Percentiles rank a stretch among this genome's conserved stretches.
phyloP scores from a whole-genome alignment of 108 stramenopile species.

The Pseudonitzschia pungens region DNA sequence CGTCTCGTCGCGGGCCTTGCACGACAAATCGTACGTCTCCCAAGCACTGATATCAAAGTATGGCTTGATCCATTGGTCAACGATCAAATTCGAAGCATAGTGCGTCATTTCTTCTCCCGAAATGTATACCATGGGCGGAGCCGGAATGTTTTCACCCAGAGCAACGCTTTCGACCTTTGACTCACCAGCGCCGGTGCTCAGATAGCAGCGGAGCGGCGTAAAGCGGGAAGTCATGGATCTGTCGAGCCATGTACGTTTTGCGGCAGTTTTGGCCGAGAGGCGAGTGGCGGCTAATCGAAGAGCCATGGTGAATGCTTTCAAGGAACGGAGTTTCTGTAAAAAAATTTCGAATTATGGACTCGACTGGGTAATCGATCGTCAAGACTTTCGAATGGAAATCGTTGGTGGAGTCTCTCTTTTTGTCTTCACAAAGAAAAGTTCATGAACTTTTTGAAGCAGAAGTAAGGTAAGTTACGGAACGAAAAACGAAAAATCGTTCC shows the following conservation, averaged over 20 bases:
- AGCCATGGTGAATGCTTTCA: constrained; percentile 21
- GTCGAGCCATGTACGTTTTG: constrained; percentile 31
- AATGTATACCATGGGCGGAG: constrained; percentile 96
- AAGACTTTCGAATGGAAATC: background rate
- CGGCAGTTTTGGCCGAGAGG: background rate
- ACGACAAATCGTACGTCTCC: constrained; percentile 90
- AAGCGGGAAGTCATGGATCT: constrained; percentile 24
- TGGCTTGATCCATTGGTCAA: constrained; percentile 92
- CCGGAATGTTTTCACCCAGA: constrained; percentile 56
- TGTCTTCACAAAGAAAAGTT: background rate
- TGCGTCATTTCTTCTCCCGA: constrained; percentile 96
- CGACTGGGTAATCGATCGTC: background rate
- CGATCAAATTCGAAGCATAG: constrained; percentile 87
- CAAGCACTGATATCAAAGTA: constrained; percentile 86
- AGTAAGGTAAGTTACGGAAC: background rate
- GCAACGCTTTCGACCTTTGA: constrained; percentile 22
- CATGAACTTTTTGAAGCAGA: background rate
- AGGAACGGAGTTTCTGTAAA: background rate
- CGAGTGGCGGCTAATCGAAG: constrained; percentile 28
- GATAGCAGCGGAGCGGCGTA: constrained; percentile 22
- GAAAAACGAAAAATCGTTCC: background rate
- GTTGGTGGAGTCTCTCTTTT: background rate
- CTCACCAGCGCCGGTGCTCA: constrained; percentile 23
- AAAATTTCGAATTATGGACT: background rate
- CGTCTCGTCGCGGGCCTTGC: constrained; percentile 88